Percentiles rank a stretch among this genome's conserved stretches.
phyloP scores from a whole-genome alignment of 2,329 filamentous ascomycete genomes.

The Trichoderma afroharzianum region DNA sequence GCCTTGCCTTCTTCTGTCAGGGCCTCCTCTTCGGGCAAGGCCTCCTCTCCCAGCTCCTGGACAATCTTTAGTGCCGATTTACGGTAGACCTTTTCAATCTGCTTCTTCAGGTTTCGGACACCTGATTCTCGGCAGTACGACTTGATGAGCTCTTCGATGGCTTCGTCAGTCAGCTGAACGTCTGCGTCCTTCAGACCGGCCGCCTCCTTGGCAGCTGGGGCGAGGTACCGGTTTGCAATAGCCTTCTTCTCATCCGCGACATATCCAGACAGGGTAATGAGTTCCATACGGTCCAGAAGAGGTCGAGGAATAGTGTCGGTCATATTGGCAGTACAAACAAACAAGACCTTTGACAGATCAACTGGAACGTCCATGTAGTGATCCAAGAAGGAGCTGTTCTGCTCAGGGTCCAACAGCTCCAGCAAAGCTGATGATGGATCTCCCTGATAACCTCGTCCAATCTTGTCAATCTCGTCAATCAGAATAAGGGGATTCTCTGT shows the following conservation, averaged over 20 bases:
- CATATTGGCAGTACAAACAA: conserved; percentile 98
- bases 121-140: conserved; percentile 97
- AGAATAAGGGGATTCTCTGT: conserved; percentile 96
- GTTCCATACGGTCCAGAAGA: conserved; percentile 93
- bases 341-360: conserved; percentile 93
- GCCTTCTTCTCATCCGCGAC: conserved; percentile 99
- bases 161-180: conserved; percentile 79
- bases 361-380: conserved; percentile 99
- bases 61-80: conserved; percentile 98
- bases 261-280: conserved; percentile 94
- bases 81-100: conserved; percentile 98
- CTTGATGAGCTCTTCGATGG: conserved; percentile 95
- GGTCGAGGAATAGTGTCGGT: conserved; percentile 96
- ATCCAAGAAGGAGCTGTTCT: conserved; percentile 95
- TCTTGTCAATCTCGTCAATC: conserved; percentile 98
- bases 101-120: conserved; percentile 97
- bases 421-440: conserved; percentile 92
- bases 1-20: conserved; percentile 82
- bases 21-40: conserved; percentile 73
- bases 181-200: conserved; percentile 87
- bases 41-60: conserved; percentile 84
- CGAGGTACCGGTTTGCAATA: conserved; percentile 89
- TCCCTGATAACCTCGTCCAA: conserved; percentile 92
- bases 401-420: conserved; percentile 91
- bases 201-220: conserved; percentile 89